phyloP scores from a whole-genome alignment of 805 yeast genomes.

The Starmerella cellae region DNA sequence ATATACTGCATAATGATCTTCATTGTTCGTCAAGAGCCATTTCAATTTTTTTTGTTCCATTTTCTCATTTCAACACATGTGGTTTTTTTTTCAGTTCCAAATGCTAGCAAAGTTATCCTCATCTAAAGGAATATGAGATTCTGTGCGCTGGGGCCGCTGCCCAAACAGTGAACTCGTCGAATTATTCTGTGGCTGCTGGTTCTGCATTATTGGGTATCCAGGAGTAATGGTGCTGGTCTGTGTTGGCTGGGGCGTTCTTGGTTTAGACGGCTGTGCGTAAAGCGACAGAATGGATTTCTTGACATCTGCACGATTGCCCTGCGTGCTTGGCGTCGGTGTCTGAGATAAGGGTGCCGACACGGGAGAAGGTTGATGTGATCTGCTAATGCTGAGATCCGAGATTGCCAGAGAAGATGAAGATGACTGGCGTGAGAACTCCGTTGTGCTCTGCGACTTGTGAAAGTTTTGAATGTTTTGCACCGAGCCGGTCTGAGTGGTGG shows the following conservation, averaged over 20 bases:
- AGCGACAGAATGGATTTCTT: conserved; percentile 84
- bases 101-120: conserved; percentile 17
- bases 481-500: neutral
- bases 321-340: conserved; percentile 16
- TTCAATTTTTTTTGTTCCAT: too few relatives aligned
- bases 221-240: too few relatives aligned
- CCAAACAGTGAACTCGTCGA: too few relatives aligned
- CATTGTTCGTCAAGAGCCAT: too few relatives aligned
- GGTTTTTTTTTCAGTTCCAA: too few relatives aligned
- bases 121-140: too few relatives aligned
- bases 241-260: conserved; percentile 10
- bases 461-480: neutral
- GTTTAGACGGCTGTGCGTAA: conserved; percentile 36
- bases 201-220: too few relatives aligned
- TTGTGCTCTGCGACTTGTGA: neutral
- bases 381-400: neutral
- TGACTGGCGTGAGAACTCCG: neutral
- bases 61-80: too few relatives aligned
- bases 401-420: neutral
- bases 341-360: neutral
- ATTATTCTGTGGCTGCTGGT: too few relatives aligned
- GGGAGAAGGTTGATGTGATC: too few relatives aligned
- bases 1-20: too few relatives aligned
- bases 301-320: conserved; percentile 56
- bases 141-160: too few relatives aligned